Evolutionary conservation across 768 basidiomycete species (phyloP).

Genomic region (Chalciporus pseudorubinellus): DNA sequence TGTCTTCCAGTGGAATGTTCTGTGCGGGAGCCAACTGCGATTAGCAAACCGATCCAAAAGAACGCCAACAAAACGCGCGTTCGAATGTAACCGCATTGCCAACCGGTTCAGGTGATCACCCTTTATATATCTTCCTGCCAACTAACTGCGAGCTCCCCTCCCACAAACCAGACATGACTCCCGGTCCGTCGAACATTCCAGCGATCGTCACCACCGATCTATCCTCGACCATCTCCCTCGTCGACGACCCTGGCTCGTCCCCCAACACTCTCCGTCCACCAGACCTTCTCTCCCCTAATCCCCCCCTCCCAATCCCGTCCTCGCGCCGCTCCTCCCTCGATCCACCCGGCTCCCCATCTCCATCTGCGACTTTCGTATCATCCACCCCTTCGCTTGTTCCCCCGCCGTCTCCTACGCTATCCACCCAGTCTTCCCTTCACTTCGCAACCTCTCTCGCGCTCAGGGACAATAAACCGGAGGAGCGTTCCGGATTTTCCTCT

Average conservation of each 20-base stretch:
- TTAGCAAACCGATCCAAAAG: neutral
- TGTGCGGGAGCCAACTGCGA: neutral
- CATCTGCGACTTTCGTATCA: constrained; percentile 32
- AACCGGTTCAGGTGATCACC: neutral
- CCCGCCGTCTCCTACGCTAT: constrained; percentile 78
- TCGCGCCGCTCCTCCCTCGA: constrained; percentile 30
- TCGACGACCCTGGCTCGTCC: neutral
- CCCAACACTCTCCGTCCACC: constrained; percentile 1
- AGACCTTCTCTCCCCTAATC: constrained; percentile 25
- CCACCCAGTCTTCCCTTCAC: constrained; percentile 59
- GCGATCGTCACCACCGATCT: constrained; percentile 37
- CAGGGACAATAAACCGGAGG: constrained; percentile 68
- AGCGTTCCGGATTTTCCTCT: constrained; percentile 49
- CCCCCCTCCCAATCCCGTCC: neutral
- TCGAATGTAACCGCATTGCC: neutral
- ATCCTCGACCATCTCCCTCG: constrained; percentile 29
- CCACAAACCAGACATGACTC: constrained; percentile 15
- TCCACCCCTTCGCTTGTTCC: constrained; percentile 37
- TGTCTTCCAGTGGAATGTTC: constrained; percentile 32
- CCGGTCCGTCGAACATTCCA: constrained; percentile 24
- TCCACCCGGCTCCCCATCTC: constrained; percentile 26
- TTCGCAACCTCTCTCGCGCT: constrained; percentile 56
- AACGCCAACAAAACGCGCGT: neutral
- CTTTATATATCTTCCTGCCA: constrained; percentile 8
- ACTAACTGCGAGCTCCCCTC: neutral